phyloP scores from a whole-genome alignment of 352 stramenopile genomes.

The Globisporangium cylindrosporum region DNA sequence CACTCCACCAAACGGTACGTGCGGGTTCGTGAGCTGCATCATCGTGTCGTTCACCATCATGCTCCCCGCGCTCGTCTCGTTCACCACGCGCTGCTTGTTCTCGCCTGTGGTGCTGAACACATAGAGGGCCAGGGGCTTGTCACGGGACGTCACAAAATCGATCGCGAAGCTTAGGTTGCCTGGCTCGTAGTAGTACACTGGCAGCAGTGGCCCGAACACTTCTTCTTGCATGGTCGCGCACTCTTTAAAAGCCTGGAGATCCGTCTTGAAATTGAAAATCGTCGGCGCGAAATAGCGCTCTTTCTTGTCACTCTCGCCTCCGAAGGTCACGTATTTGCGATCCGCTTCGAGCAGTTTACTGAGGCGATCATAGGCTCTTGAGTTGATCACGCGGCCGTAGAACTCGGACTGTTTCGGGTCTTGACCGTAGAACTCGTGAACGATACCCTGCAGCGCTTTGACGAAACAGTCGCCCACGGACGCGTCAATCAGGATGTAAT shows the following conservation, averaged over 20 bases:
- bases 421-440: conserved; percentile 55
- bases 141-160: conserved; percentile 29
- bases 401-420: conserved; percentile 41
- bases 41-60: conserved; percentile 79
- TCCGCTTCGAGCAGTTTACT: conserved; percentile 55
- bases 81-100: conserved; percentile 36
- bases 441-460: conserved; percentile 30
- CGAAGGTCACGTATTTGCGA: conserved; percentile 50
- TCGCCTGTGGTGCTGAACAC: conserved; percentile 54
- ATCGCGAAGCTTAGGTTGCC: conserved; percentile 32
- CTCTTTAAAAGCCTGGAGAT: conserved; percentile 39
- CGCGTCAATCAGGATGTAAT: conserved; percentile 90
- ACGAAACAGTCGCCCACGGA: conserved; percentile 62
- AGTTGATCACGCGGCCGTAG: conserved; percentile 39
- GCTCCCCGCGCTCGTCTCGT: conserved; percentile 53
- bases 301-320: conserved; percentile 52
- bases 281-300: conserved; percentile 86
- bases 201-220: conserved; percentile 95
- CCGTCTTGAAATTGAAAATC: conserved; percentile 84
- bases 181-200: conserved; percentile 82
- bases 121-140: conserved; percentile 88
- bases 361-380: conserved; percentile 9
- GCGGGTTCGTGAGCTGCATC: conserved; percentile 57
- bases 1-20: conserved; percentile 83
- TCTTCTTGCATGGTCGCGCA: conserved; percentile 89